These are phyloP conservation scores for Boeremia exigua DNA, from an alignment of 2,329 filamentous ascomycete species.

Conservation along the genomic window DNA sequence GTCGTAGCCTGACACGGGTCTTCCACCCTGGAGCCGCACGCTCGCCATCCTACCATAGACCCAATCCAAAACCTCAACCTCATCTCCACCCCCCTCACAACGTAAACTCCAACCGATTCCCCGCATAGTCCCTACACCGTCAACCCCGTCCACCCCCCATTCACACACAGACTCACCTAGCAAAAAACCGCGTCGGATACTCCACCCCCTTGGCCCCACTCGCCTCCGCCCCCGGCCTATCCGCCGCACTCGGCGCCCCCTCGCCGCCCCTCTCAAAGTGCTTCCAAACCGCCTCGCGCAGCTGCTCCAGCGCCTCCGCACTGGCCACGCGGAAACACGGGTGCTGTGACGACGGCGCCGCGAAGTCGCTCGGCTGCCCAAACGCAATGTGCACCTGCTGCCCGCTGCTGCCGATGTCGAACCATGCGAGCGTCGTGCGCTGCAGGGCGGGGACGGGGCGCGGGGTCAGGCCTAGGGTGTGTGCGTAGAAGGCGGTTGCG, in stretches of 20 bases:
- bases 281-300: slow-evolving; percentile 59
- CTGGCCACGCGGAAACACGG: slow-evolving; percentile 64
- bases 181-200: slow-evolving; percentile 68
- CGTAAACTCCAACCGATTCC: slow-evolving; percentile 51
- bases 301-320: slow-evolving; percentile 54
- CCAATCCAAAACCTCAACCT: too few relatives aligned
- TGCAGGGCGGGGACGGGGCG: slow-evolving; percentile 61
- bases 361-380: slow-evolving; percentile 45
- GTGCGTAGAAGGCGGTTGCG: slow-evolving; percentile 21
- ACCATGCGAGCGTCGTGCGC: slow-evolving; percentile 62
- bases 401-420: slow-evolving; percentile 62
- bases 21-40: too few relatives aligned
- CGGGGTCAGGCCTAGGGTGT: slow-evolving; percentile 62
- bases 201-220: slow-evolving; percentile 59
- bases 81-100: too few relatives aligned
- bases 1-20: too few relatives aligned
- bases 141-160: not conserved
- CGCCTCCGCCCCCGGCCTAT: slow-evolving; percentile 59
- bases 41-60: too few relatives aligned
- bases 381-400: slow-evolving; percentile 65
- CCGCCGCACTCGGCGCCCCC: slow-evolving; percentile 60
- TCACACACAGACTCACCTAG: slow-evolving; percentile 36
- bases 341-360: slow-evolving; percentile 54
- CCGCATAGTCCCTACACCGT: slow-evolving; percentile 43
- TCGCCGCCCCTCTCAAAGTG: slow-evolving; percentile 58